Evolutionary conservation across 1,284 basidiomycete species (phyloP).

Genomic region (Anthracocystis panici-leucophaei): DNA sequence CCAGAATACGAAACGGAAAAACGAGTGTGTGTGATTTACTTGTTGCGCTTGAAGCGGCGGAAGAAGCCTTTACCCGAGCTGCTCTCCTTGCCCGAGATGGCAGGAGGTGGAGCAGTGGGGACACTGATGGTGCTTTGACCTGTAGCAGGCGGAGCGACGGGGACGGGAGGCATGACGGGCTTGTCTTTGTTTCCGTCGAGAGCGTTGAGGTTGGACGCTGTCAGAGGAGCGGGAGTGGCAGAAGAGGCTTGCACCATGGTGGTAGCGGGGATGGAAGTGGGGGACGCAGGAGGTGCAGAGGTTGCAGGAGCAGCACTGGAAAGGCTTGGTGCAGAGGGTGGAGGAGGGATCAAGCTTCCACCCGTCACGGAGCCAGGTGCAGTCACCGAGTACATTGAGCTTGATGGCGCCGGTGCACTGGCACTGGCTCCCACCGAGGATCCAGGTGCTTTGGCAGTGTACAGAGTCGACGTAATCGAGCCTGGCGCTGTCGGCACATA

Average conservation of each 20-base stretch:
- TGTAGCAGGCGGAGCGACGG: constrained; percentile 26
- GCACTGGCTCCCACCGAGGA: constrained; percentile 28
- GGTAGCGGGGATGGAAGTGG: background rate
- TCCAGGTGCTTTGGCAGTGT: constrained; percentile 42
- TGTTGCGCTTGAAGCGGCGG: constrained; percentile 46
- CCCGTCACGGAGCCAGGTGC: constrained; percentile 33
- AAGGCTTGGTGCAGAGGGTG: constrained; percentile 3
- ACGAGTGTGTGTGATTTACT: constrained; percentile 32
- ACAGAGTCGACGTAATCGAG: constrained; percentile 36
- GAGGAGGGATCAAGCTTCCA: constrained; percentile 8
- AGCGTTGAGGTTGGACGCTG: constrained; percentile 37
- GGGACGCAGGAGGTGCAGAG: constrained; percentile 6
- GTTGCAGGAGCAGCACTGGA: constrained; percentile 7
- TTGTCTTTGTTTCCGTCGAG: constrained; percentile 27
- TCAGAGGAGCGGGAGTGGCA: constrained; percentile 30
- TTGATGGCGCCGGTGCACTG: constrained; percentile 15
- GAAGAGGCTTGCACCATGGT: constrained; percentile 2
- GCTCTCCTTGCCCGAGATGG: constrained; percentile 32
- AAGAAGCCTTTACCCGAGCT: constrained; percentile 45
- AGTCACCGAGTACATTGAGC: constrained; percentile 39
- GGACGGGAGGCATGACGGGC: constrained; percentile 47
- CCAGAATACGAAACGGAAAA: background rate
- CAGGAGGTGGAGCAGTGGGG: constrained; percentile 48
- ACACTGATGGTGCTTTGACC: constrained; percentile 42
- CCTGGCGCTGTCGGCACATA: constrained; percentile 42